A percentile compares a stretch with the other conserved stretches of the same genome.
phyloP scores from a whole-genome alignment of 805 yeast species.

The Candida parachauliodes region DNA sequence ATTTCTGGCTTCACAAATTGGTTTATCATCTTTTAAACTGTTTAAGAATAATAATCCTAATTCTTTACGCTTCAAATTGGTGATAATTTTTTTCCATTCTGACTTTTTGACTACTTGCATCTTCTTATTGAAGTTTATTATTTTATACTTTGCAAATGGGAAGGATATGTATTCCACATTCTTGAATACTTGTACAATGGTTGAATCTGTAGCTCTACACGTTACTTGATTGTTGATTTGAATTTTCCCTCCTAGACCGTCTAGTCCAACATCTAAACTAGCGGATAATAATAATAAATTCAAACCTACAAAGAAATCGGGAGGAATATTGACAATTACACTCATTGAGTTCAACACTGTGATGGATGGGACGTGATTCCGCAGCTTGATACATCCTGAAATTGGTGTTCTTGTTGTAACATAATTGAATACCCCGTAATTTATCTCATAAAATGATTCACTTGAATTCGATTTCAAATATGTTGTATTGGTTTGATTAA shows the following conservation, averaged over 20 bases:
- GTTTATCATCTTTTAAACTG: constrained; percentile 6
- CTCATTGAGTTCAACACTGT: not conserved
- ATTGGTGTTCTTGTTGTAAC: not conserved
- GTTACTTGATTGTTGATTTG: not conserved
- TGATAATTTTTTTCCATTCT: constrained; percentile 4
- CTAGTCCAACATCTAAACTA: constrained; percentile 1
- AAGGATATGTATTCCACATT: constrained; percentile 6
- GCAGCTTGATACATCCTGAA: constrained; percentile 1
- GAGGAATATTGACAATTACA: constrained; percentile 1
- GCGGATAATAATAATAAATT: constrained; percentile 1
- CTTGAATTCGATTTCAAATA: not conserved
- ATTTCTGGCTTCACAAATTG: constrained; percentile 8
- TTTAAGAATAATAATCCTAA: constrained; percentile 8
- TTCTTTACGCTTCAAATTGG: constrained; percentile 8
- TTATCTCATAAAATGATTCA: not conserved
- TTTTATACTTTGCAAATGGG: constrained; percentile 7
- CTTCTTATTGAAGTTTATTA: constrained; percentile 2
- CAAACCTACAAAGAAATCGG: constrained; percentile 2
- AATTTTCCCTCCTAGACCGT: constrained; percentile 1
- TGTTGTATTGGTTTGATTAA: constrained; percentile 1
- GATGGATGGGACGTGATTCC: not conserved
- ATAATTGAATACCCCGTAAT: not conserved
- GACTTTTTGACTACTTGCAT: constrained; percentile 1
- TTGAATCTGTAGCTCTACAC: constrained; percentile 1
- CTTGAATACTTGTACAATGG: constrained; percentile 7